Evolutionary conservation across 495 filamentous ascomycete species (phyloP), one percentile per base, ranked within the genome.

Genomic region (Lentithecium fluviatile): DNA sequence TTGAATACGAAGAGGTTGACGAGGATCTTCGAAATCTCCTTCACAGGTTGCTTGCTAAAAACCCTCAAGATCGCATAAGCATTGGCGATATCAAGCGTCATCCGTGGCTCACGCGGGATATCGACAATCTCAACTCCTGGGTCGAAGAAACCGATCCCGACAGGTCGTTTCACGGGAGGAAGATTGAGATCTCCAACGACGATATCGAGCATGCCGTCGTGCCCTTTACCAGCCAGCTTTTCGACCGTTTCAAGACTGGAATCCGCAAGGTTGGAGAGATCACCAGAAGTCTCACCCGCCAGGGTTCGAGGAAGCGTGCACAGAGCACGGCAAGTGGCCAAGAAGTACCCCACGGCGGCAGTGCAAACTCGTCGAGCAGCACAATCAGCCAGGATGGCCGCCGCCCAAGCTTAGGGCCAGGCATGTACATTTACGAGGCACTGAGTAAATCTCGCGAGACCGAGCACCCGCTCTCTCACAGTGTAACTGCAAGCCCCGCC

Each of bases 61-160:
- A 97, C 69, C 94, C 93, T 0, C 77, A 86, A 32, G 85, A 90
- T 72, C 83, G 94, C 46, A 96, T 99, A 62, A 86, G 86, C 2
- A 75, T 99, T 48, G 88, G 86, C 61, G 93, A 97, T 67, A 93
- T 97, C 65, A 97, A 97, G 71, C 89, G 87, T 55, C 94, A 99
- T 68, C 87, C 88, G n/a, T 99, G 94, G 91, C 87, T 96, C 34
- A 78, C 92, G n/a, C 73, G 85, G 45, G 93, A 86, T 43, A 82
- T 99, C 45, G 75, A 81, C 29, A 86, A 96, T 64, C 83, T 86
- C 43, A 76, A 82, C 21, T 75, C 78, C 2, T 99, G 94, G 94
- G 82, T 97, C 15, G 91, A 97, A 64, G 89, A 96, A 56, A 96
- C 90, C 6, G 95, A 99, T 71, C 91, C 93, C 6, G 85, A 80